Base-by-base conservation (phyloP, 805 yeast genomes). In the Candida succiphila region DNA sequence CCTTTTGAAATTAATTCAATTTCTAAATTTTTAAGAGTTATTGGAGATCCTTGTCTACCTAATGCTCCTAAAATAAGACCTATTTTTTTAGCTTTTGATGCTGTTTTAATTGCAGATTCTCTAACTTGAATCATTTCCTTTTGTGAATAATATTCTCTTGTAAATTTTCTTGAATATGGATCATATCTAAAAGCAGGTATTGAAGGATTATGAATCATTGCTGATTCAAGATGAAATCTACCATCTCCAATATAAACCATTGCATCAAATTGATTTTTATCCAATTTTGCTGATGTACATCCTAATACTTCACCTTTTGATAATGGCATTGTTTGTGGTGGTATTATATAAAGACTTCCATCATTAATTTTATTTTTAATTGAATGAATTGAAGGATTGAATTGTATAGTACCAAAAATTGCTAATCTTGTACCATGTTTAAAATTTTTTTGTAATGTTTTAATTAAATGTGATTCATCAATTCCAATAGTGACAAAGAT, bases 221-320 rank as follows among this genome's bases (percentile, higher is more conserved):
- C 86, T 33, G 89, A 75, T 52, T 92, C 98, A 29, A 92, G 62
- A 56, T 92, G 98, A 60, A 92, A 92, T 32, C 98, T 62, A 12
- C 98, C 98, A 57, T 92, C 98, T 23, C 98, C 98, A 17, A 92
- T 66, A 49, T 89, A 92, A 3, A 92, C 69, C 80, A 88, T 85
- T 0, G 88, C 94, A 46, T 77, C 75, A 23, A 72, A 67, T 28
- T 75, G 78, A 4, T 67, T 65, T 17, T 69, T 64, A 42, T 78
- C 78, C 27, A 92, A 58, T 39, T 83, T 63, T 18, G 95, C 89
- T 1, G 96, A 86, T 0, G 98, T 92, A 54, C 98, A 92, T 0
- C 98, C 98, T 13, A 92, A 63, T 0, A 92, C 95, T 53, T 92
- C 98, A 35, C 97, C 98, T 48, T 84, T 86, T 2, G 96, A 87